A percentile compares a stretch with the other conserved stretches of the same genome.
Conservation (phyloP, 805 yeast species). For the Pichia phayaonensis region DNA sequence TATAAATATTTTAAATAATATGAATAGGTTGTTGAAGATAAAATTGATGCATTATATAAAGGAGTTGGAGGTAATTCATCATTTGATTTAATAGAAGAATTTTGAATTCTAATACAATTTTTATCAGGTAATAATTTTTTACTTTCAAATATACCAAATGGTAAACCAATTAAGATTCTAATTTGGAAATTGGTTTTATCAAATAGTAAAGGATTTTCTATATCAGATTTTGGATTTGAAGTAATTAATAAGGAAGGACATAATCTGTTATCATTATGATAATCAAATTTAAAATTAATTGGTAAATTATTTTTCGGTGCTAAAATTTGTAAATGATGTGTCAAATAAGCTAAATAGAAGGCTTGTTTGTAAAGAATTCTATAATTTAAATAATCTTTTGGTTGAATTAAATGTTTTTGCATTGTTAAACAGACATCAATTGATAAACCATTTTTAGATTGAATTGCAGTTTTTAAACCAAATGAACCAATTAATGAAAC, state of each 20-base stretch:
- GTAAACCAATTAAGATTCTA: constrained; percentile 67
- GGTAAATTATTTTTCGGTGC: constrained; percentile 52
- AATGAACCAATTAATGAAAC: constrained; percentile 83
- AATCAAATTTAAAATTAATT: constrained; percentile 53
- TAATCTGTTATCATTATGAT: constrained; percentile 66
- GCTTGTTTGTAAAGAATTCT: constrained; percentile 86
- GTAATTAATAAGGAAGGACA: constrained; percentile 67
- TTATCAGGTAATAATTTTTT: constrained; percentile 73
- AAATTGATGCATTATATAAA: constrained; percentile 71
- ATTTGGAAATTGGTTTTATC: constrained; percentile 64
- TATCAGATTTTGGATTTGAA: constrained; percentile 43
- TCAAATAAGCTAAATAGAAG: constrained; percentile 73
- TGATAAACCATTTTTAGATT: constrained; percentile 50
- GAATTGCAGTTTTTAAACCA: constrained; percentile 76
- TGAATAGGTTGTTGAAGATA: constrained; percentile 61
- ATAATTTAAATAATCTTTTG: constrained; percentile 85
- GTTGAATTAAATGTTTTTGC: constrained; percentile 68
- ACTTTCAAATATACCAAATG: constrained; percentile 60
- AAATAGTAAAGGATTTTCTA: constrained; percentile 47
- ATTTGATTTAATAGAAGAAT: background rate
- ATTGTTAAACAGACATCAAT: constrained; percentile 78
- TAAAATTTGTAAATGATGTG: constrained; percentile 50
- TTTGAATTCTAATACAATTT: constrained; percentile 72
- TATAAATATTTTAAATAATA: constrained; percentile 70
- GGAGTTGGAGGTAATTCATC: constrained; percentile 68